Base-by-base conservation (phyloP, 2,329 filamentous ascomycete species). In the Pseudogymnoascus sp. region DNA sequence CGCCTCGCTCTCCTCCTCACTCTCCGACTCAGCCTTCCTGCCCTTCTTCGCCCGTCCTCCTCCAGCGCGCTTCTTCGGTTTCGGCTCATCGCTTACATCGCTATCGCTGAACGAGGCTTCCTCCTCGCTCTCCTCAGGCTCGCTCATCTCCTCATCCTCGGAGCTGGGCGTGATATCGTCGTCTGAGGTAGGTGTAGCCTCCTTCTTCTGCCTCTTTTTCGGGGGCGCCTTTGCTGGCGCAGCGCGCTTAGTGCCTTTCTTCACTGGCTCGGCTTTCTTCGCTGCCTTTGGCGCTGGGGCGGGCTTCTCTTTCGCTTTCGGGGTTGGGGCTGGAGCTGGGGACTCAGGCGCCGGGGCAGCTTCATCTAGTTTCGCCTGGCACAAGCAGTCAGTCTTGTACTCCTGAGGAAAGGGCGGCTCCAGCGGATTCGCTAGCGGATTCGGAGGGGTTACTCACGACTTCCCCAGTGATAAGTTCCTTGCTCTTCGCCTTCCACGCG, bases 401-500 rank as follows among this genome's bases (percentile, higher is more conserved):
- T 38, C 18, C 38, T 39, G 8, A 18, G 41, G n/a, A n/a, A 28
- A 7, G 5, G 20, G n/a, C 25, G 63, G 41, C 65, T 60, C 57
- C 20, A 62, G 2, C 35, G n/a, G 60, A 28, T 57, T 20, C 3
- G 11, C 18, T 11, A 16, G 30, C 30, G 12, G 34, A 34, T 16
- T 16, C 22, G 22, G 22, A 22, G 22, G 16, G 8, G 11, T 18
- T 41, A 75, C 80, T 64, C 75, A 86, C 84, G n/a, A 80, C 77
- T 57, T 76, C 74, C 16, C 74, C 72, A 59, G 79, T 79, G 64
- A 87, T 84, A n/a, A 85, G 67, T 1, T 71, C 69, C 67, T 86
- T 86, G 70, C 82, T 86, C 65, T 75, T 79, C 4, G 73, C 70
- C 69, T 86, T 86, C 84, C 84, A 87, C 14, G 78, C 71, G 0